Conservation (phyloP, 345 rosid species). For the Salix dunnii region DNA sequence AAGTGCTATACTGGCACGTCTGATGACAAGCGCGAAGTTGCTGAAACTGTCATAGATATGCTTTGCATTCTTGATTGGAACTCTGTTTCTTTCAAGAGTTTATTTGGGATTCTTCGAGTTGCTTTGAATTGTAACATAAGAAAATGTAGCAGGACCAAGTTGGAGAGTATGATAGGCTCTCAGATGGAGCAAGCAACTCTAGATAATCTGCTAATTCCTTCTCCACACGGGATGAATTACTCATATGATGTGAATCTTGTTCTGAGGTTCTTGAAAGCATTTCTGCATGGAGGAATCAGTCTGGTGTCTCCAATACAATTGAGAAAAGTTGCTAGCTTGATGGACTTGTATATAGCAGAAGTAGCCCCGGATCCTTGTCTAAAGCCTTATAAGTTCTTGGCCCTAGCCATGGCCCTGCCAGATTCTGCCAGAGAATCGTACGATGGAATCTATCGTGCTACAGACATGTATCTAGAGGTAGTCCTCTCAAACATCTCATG, state of each 20-base stretch:
- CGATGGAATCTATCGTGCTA: conserved; percentile 61
- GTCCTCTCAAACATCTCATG: neutral
- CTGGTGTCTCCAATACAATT: conserved; percentile 23
- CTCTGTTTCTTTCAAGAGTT: conserved; percentile 62
- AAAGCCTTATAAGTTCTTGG: conserved; percentile 64
- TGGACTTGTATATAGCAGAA: conserved; percentile 78
- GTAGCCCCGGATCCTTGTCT: conserved; percentile 90
- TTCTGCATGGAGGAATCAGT: conserved; percentile 37
- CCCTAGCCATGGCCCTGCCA: conserved; percentile 57
- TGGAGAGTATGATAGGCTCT: conserved; percentile 81
- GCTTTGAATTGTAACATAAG: conserved; percentile 44
- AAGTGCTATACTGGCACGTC: conserved; percentile 39
- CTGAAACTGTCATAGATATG: conserved; percentile 51
- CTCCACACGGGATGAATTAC: conserved; percentile 50
- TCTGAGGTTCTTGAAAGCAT: conserved; percentile 59
- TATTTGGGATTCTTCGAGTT: conserved; percentile 62
- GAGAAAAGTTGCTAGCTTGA: conserved; percentile 62
- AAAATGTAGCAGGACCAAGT: conserved; percentile 48
- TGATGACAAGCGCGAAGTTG: conserved; percentile 47
- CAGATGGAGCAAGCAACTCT: conserved; percentile 73
- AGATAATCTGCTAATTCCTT: conserved; percentile 77
- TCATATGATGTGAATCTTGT: conserved; percentile 76
- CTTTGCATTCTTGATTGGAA: conserved; percentile 53
- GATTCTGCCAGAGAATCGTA: conserved; percentile 65
- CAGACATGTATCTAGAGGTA: conserved; percentile 87